Evolutionary conservation across 2,329 filamentous ascomycete genomes (phyloP), one percentile per base, ranked within the genome.

Genomic region (Tolypocladium cylindrosporum): DNA sequence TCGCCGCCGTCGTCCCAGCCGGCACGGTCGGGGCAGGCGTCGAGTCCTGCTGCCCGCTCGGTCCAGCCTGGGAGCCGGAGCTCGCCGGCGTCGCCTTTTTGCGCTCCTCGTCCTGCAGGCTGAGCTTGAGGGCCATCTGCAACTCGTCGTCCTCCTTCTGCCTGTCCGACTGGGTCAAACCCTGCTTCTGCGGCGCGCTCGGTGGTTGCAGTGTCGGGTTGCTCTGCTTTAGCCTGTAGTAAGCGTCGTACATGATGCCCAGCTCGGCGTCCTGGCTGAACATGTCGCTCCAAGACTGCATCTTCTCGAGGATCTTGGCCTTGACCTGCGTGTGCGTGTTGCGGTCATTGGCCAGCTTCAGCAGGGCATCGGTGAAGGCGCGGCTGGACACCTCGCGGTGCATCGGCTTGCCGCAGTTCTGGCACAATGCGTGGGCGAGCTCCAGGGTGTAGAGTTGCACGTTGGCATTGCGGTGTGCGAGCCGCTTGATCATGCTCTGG

Each of bases 261-360:
- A 99, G 82, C 70, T 97, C 93, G 13, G 91, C 84, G 69, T 97
- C 91, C 60, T 83, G 86, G 66, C 84, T 83, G 71, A 97, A 97
- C 90, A 97, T 96, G 67, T 94, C 90, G 58, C 89, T 86, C 94
- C 94, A 99, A 63, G 93, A 90, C 71, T 89, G 87, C 91, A 97
- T 97, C 64, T 92, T 86, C 78, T 97, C 93, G 59, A 97, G 75
- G 63, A 99, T 96, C 82, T 97, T 97, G 63, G 90, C 85, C 76
- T 97, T 97, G 70, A 99, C 94, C 73, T 96, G 91, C 70, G 89
- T 88, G 73, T 97, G 94, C 56, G 93, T 97, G 72, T 96, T 99
- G 75, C 92, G 84, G 74, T 99, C 94, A 75, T 87, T 90, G 63
- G 94, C 92, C 60, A 99, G 83, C 69, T 94, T 87, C 62, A 97